phyloP scores from a whole-genome alignment of 1,284 basidiomycete genomes.

The Ustilago bromivora region DNA sequence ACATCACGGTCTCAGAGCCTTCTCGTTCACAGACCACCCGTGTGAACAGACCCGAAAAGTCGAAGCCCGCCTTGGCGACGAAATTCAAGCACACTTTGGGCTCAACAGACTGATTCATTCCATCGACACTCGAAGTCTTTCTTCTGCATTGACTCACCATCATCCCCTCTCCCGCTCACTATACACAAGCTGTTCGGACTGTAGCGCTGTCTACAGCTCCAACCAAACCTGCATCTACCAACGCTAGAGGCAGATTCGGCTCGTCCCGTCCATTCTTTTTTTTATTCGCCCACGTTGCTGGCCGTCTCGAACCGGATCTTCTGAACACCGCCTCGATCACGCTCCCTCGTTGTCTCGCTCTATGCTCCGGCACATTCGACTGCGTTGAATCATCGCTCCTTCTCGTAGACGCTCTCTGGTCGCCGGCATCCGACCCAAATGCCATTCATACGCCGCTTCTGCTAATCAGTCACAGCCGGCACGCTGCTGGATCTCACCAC shows the following conservation, averaged over 20 bases:
- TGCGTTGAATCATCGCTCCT: neutral
- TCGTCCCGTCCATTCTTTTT: neutral
- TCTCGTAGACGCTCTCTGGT: neutral
- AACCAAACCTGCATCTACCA: neutral
- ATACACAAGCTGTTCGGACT: neutral
- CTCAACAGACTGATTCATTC: neutral
- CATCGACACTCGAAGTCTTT: neutral
- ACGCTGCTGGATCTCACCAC: neutral
- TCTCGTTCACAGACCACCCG: conserved; percentile 17
- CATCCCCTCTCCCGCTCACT: neutral
- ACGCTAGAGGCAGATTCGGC: neutral
- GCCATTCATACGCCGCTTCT: neutral
- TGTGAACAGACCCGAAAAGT: neutral
- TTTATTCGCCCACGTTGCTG: neutral
- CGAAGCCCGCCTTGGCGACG: neutral
- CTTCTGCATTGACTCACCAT: neutral
- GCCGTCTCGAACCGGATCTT: neutral
- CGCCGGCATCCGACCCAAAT: conserved; percentile 6
- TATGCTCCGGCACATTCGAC: neutral
- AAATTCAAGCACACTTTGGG: neutral
- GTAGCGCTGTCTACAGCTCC: neutral
- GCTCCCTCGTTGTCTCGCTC: neutral
- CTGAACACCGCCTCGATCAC: neutral
- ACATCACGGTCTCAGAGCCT: conserved; percentile 11
- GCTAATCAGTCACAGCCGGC: conserved; percentile 2